Percentiles rank a stretch among this genome's conserved stretches.
Evolutionary conservation across 352 stramenopile species (phyloP).

Genomic region (Globisporangium takayamanum): DNA sequence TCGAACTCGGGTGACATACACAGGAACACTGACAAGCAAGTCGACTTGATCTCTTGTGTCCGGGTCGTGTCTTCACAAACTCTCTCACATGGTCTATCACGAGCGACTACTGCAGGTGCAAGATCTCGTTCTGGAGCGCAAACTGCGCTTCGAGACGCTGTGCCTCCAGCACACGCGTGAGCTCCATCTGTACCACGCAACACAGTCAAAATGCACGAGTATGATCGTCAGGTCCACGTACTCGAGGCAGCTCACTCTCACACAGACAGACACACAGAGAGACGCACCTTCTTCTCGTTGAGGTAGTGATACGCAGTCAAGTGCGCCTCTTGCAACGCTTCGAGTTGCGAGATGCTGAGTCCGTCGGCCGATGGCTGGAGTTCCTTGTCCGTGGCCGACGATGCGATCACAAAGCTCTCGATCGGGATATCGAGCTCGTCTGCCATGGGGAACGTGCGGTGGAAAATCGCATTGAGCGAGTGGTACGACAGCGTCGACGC

Average conservation of each 20-base stretch:
- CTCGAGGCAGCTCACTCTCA: background rate
- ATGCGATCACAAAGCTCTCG: slow-evolving; percentile 68
- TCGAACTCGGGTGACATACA: slow-evolving; percentile 40
- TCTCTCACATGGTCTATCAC: too few species aligned
- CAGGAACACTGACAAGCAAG: background rate
- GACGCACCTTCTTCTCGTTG: slow-evolving; percentile 71
- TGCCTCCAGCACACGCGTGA: slow-evolving; percentile 67
- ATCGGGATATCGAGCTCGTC: slow-evolving; percentile 68
- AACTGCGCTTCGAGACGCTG: slow-evolving; percentile 67
- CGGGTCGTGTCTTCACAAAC: background rate
- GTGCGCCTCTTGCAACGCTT: slow-evolving; percentile 76
- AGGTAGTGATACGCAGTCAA: slow-evolving; percentile 76
- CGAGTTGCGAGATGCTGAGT: slow-evolving; percentile 81
- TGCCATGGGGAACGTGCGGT: slow-evolving; percentile 62
- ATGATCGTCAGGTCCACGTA: background rate
- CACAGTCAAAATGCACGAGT: background rate
- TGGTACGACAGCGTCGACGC: slow-evolving; percentile 32
- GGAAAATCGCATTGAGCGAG: slow-evolving; percentile 44
- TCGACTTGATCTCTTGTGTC: background rate
- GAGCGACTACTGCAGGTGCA: slow-evolving; percentile 26
- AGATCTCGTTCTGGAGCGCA: slow-evolving; percentile 55
- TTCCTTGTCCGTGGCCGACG: slow-evolving; percentile 34
- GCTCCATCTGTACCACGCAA: slow-evolving; percentile 41
- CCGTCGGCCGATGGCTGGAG: slow-evolving; percentile 32
- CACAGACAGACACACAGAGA: background rate